Evolutionary conservation across 139 green algal species (phyloP), one percentile per base, ranked within the genome.

Genomic region (Ostreobium quekettii): DNA sequence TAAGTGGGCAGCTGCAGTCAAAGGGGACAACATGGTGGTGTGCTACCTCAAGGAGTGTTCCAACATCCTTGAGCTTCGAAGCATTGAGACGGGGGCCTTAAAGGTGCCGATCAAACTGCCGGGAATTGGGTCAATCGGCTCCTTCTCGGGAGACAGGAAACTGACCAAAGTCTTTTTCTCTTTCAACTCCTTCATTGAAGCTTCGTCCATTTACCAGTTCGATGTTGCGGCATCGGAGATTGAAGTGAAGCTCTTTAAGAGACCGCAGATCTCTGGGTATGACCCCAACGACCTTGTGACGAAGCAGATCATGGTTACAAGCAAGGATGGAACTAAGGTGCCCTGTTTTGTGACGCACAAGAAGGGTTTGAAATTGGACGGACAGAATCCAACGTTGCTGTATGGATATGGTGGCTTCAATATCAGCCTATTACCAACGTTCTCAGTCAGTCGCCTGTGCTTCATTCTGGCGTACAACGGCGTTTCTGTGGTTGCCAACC

Each of bases 331-430:
- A 47, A 93, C 85, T 6, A 61, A 62, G 57, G 73, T 96, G 1
- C 90, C 90, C 0, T 88, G 95, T 80, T 96, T 96, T 70, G 73
- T 96, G 24, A 83, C 82, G 2, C 70, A 82, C 64, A 82, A 62
- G 6, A 89, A 88, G 64, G 86, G 76, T 4, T 32, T 87, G 11
- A 22, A 67, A 26, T 76, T 88, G 60, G 78, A 93, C 49, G 79
- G 81, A 42, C 71, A 29, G 30, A 78, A 81, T 36, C 87, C 88
- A 36, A 87, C 85, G 1, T 81, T 97, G 70, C 82, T 97, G 7
- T 97, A 96, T 53, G 91, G 87, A 46, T 97, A 97, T 63, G 91
- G 82, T 7, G 92, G 92, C 29, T 97, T 97, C 86, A 96, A 94
- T 78, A 86, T 96, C 61, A 80, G 61, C 48, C 73, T 97, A 60